Percentiles rank a stretch among this genome's conserved stretches.
These are phyloP conservation scores for Aureobasidium sp. DNA, from an alignment of 2,329 filamentous ascomycete species.

Conservation along the genomic window DNA sequence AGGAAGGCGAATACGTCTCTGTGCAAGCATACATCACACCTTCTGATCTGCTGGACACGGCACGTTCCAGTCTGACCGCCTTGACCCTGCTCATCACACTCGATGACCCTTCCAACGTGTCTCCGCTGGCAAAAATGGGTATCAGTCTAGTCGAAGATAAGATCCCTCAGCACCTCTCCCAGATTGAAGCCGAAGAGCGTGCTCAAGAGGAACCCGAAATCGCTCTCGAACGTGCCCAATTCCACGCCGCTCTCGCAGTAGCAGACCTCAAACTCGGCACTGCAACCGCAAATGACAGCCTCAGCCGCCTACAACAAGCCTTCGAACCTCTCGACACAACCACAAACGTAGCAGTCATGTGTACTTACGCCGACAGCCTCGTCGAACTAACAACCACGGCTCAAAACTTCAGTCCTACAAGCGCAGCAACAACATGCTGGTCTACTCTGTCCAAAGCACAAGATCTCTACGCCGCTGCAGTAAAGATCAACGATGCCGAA, in stretches of 20 bases:
- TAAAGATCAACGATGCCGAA: slow-evolving; percentile 37
- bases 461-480: slow-evolving; percentile 41
- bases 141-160: slow-evolving; percentile 48
- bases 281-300: slow-evolving; percentile 46
- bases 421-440: slow-evolving; percentile 36
- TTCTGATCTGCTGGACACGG: slow-evolving; percentile 58
- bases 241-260: slow-evolving; percentile 48
- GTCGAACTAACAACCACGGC: slow-evolving; percentile 37
- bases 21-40: slow-evolving; percentile 60
- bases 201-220: slow-evolving; percentile 19
- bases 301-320: slow-evolving; percentile 27
- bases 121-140: slow-evolving; percentile 49
- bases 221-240: slow-evolving; percentile 46
- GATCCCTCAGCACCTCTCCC: slow-evolving; percentile 42
- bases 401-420: not conserved
- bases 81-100: slow-evolving; percentile 40
- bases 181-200: slow-evolving; percentile 23
- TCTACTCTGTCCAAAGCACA: slow-evolving; percentile 44
- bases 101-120: slow-evolving; percentile 40
- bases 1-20: slow-evolving; percentile 57
- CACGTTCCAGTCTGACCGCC: slow-evolving; percentile 50
- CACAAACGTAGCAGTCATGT: slow-evolving; percentile 40
- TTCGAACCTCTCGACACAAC: slow-evolving; percentile 27
- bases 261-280: slow-evolving; percentile 45
- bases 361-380: slow-evolving; percentile 49